Evolutionary conservation across 2,329 filamentous ascomycete species (phyloP), one percentile per base, ranked within the genome.

Genomic region (Shiraia sp.): DNA sequence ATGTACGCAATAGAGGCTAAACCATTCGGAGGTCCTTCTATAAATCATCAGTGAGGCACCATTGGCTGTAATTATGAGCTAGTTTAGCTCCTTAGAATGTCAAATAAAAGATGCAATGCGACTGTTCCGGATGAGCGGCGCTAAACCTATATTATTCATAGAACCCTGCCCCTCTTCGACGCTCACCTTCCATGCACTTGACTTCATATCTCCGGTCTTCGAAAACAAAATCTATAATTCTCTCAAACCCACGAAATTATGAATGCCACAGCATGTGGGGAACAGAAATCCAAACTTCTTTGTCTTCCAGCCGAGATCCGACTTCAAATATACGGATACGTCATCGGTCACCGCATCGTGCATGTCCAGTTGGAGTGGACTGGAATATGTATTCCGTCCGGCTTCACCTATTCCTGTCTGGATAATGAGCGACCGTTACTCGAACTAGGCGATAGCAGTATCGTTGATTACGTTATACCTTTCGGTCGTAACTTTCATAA

Each of bases 301-400:
- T 25, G 29, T 10, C 40, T 53, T 4, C 47, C 49, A 22, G 39
- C 42, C 28, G 52, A 55, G 32, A 28, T 55, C 3, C 45, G 52
- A 9, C 35, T 46, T 7, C 36, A 46, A 12, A 55, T 55, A 17
- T 53, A 47, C 29, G 46, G 42, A 14, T 44, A 42, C 36, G 32
- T 53, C n/a, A 4, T 55, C 19, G 42, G 32, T 2, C 28, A 13
- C 7, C 31, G 37, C 10, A 39, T 53, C 3, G 43, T 53, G 3
- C 31, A 47, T 28, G 33, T 52, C 24, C 36, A 35, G 5, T 39
- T 46, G 33, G 42, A 36, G 10, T 47, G 49, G 42, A 34, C 32
- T 6, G 45, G 45, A 5, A 43, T 44, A 2, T 47, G 29, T 15
- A 40, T 28, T 8, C 45, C 49, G 4, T 35, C 32, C 10, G 49